Conservation (phyloP, 2,329 filamentous ascomycete genomes). For the Curvularia lunata region DNA sequence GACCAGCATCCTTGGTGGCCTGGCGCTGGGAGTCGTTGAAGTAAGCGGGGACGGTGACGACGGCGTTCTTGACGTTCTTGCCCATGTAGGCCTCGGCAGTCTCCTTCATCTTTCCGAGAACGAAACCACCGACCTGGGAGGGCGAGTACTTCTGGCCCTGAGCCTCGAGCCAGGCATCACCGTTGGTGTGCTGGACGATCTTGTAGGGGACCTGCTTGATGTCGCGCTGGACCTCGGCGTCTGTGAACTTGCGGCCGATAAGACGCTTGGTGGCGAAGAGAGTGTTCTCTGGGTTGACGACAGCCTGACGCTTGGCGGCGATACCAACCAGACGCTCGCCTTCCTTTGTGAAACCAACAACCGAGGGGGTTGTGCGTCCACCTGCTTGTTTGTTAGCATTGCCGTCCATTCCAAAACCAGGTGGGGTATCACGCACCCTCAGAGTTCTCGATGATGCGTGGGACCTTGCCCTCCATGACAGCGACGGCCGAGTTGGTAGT, state of each 20-base stretch:
- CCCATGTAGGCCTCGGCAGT: slow-evolving; percentile 92
- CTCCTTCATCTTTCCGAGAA: slow-evolving; percentile 99
- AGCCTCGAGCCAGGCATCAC: slow-evolving; percentile 94
- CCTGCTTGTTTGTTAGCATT: slow-evolving; percentile 56
- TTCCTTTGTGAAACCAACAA: slow-evolving; percentile 94
- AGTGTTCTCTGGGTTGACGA: slow-evolving; percentile 98
- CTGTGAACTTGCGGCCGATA: slow-evolving; percentile 96
- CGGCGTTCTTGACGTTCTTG: slow-evolving; percentile 91
- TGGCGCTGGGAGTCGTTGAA: slow-evolving; percentile 99
- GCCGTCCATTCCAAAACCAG: slow-evolving; percentile 2
- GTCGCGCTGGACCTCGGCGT: slow-evolving; percentile 91
- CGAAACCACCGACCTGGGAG: slow-evolving; percentile 96
- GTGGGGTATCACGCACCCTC: slow-evolving; percentile 68
- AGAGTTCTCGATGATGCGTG: slow-evolving; percentile 96
- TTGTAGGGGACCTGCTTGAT: slow-evolving; percentile 98
- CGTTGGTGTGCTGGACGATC: slow-evolving; percentile 96
- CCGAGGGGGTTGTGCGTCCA: slow-evolving; percentile 89
- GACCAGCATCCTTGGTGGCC: slow-evolving; percentile 96
- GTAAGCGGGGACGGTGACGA: slow-evolving; percentile 96
- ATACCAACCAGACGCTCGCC: slow-evolving; percentile 97
- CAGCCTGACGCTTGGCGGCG: slow-evolving; percentile 95
- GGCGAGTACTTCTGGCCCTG: slow-evolving; percentile 96
- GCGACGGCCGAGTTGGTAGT: slow-evolving; percentile 98
- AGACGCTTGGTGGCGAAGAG: slow-evolving; percentile 98
- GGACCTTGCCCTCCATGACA: slow-evolving; percentile 94